Conservation (phyloP, 139 green algal genomes). For the Pleodorina starrii region DNA sequence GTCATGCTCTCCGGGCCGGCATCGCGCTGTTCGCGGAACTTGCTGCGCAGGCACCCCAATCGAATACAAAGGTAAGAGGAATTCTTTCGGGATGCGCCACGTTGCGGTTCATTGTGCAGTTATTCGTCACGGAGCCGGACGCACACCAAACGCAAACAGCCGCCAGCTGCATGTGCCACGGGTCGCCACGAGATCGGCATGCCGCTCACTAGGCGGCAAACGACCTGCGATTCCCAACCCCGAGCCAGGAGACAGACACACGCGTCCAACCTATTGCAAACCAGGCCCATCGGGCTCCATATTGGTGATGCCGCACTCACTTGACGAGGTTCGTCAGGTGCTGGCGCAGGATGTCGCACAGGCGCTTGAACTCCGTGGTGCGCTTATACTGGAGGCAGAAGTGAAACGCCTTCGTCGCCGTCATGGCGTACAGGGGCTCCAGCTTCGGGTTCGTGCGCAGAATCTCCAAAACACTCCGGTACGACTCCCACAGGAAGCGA, state of each 20-base stretch:
- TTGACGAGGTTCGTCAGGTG: slow-evolving; percentile 97
- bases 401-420: slow-evolving; percentile 80
- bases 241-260: too few species aligned
- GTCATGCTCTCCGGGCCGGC: slow-evolving; percentile 91
- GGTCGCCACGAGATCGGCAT: too few species aligned
- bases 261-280: too few species aligned
- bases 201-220: too few species aligned
- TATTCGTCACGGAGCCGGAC: too few species aligned
- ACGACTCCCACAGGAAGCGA: slow-evolving; percentile 99
- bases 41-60: slow-evolving; percentile 24
- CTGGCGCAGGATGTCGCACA: slow-evolving; percentile 99
- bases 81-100: too few species aligned
- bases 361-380: slow-evolving; percentile 96
- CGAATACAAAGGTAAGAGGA: too few species aligned
- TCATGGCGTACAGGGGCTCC: slow-evolving; percentile 96
- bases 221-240: too few species aligned
- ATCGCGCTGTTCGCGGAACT: slow-evolving; percentile 92
- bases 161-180: too few species aligned
- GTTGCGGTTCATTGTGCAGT: too few species aligned
- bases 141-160: too few species aligned
- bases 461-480: slow-evolving; percentile 97
- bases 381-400: slow-evolving; percentile 99
- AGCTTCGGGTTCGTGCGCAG: slow-evolving; percentile 98
- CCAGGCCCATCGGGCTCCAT: too few species aligned
- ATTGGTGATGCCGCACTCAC: slow-evolving; percentile 60